Conservation (phyloP, 805 yeast species). For the Sugiyamaella americana region DNA sequence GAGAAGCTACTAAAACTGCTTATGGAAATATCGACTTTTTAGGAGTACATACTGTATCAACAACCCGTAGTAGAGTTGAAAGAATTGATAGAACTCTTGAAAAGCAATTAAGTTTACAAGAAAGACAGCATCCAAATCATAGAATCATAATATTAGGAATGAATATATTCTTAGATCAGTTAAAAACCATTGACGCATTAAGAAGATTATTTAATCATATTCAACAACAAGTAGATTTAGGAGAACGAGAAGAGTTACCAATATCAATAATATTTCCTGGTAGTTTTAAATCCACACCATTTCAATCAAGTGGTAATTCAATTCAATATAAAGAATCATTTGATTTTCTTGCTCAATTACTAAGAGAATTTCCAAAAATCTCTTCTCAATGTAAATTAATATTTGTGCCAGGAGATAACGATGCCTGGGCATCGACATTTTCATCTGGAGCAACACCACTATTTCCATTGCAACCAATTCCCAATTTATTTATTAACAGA, state of each 20-base stretch:
- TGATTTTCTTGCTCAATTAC: conserved; percentile 62
- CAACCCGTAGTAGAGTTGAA: conserved; percentile 24
- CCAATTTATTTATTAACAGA: conserved; percentile 63
- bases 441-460: conserved; percentile 51
- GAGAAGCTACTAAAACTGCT: conserved; percentile 59
- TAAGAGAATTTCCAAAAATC: conserved; percentile 46
- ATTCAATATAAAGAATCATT: conserved; percentile 51
- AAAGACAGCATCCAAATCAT: conserved; percentile 50
- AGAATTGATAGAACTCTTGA: conserved; percentile 59
- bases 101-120: conserved; percentile 49
- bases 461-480: conserved; percentile 73
- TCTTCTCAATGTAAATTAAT: conserved; percentile 51
- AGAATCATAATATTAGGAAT: conserved; percentile 68
- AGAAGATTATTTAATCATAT: conserved; percentile 53
- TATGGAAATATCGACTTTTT: conserved; percentile 75
- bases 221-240: conserved; percentile 40
- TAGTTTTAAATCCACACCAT: conserved; percentile 64
- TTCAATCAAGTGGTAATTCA: conserved; percentile 50
- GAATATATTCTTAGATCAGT: conserved; percentile 60
- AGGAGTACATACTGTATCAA: conserved; percentile 36
- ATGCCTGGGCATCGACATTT: conserved; percentile 81
- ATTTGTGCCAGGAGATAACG: conserved; percentile 84
- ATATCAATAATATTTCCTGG: conserved; percentile 74
- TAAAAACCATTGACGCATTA: conserved; percentile 54
- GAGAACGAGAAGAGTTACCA: conserved; percentile 41